phyloP scores from a whole-genome alignment of 495 filamentous ascomycete species.

The Hypoxylon fragiforme region DNA sequence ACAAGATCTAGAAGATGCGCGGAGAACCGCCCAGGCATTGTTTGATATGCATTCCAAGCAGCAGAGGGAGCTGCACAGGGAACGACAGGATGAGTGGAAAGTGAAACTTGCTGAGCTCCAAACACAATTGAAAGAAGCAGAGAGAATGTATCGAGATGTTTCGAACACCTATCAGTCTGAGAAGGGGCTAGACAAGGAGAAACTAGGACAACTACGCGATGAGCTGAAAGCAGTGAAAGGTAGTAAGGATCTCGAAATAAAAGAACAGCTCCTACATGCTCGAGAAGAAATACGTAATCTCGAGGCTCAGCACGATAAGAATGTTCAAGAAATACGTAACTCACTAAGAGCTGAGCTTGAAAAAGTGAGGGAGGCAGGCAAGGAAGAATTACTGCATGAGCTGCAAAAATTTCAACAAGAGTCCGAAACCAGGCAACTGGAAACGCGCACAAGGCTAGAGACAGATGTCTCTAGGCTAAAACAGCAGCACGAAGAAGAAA shows the following conservation, averaged over 20 bases:
- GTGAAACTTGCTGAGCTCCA: not conserved
- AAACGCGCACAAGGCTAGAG: slow-evolving; percentile 11
- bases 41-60: not conserved
- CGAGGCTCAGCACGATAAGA: not conserved
- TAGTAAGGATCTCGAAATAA: slow-evolving; percentile 15
- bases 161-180: slow-evolving; percentile 6
- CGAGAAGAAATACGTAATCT: not conserved
- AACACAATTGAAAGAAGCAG: not conserved
- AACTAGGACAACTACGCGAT: slow-evolving; percentile 2
- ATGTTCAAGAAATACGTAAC: not conserved
- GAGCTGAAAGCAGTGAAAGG: not conserved
- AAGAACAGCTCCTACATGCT: slow-evolving; percentile 2
- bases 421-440: not conserved
- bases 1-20: not conserved
- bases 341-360: not conserved
- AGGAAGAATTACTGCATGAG: not conserved
- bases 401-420: not conserved
- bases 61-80: not conserved
- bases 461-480: not conserved
- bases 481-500: not conserved
- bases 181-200: slow-evolving; percentile 3
- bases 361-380: not conserved
- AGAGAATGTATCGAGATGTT: slow-evolving; percentile 10
- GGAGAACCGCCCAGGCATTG: not conserved
- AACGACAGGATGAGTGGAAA: not conserved